phyloP scores from a whole-genome alignment of 2,329 filamentous ascomycete genomes.

The Nemania sp. region DNA sequence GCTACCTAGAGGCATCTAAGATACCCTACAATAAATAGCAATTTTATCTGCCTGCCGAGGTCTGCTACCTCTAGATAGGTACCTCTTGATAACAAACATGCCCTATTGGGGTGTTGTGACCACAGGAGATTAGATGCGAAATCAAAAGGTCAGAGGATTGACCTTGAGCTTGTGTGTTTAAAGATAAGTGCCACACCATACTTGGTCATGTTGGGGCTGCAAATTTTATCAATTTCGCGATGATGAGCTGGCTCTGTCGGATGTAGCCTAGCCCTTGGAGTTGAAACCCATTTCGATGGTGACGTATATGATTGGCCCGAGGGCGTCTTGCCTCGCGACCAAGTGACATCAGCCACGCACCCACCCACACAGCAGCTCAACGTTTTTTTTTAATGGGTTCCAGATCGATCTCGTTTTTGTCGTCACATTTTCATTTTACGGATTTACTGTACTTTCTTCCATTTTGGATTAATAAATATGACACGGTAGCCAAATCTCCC shows the following conservation, averaged over 20 bases:
- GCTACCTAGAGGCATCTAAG: too few species aligned
- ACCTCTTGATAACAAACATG: not conserved
- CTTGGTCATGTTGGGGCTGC: conserved; percentile 17
- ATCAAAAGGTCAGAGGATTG: not conserved
- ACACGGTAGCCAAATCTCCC: conserved; percentile 18
- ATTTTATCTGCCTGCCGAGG: conserved; percentile 5
- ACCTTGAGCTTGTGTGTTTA: conserved; percentile 1
- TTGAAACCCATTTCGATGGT: conserved; percentile 32
- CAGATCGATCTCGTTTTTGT: conserved; percentile 2
- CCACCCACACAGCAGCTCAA: conserved; percentile 18
- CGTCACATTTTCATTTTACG: not conserved
- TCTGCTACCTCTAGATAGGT: not conserved
- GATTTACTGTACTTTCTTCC: too few species aligned
- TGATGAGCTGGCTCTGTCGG: conserved; percentile 38
- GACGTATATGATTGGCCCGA: conserved; percentile 38
- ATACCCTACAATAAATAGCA: not conserved
- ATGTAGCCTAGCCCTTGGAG: conserved; percentile 30
- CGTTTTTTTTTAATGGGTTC: conserved; percentile 20
- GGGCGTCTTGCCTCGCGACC: conserved; percentile 10
- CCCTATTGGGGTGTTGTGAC: conserved; percentile 13
- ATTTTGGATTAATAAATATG: not conserved
- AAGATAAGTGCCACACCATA: conserved; percentile 8
- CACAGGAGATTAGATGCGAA: conserved; percentile 11
- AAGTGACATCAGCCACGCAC: conserved; percentile 28
- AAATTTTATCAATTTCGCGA: conserved; percentile 33